These are phyloP conservation scores for Cryptococcus wingfieldii DNA, from an alignment of 1,284 basidiomycete genomes.

Conservation along the genomic window DNA sequence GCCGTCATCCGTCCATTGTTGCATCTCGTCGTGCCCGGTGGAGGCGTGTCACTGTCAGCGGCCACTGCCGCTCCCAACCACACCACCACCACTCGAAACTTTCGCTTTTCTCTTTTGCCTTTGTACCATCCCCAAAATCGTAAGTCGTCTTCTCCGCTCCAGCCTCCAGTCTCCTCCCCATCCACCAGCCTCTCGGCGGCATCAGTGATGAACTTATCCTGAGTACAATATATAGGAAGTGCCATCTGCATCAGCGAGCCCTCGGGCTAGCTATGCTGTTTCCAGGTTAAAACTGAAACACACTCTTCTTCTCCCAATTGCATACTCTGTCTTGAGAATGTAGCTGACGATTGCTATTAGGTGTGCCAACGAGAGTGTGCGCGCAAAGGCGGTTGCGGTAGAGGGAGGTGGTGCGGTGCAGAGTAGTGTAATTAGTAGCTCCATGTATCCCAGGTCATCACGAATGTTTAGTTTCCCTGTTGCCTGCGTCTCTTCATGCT, in stretches of 20 bases:
- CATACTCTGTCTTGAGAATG: not conserved
- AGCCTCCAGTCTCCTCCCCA: not conserved
- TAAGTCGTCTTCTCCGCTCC: not conserved
- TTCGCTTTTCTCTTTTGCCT: not conserved
- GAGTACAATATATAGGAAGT: conserved; percentile 1
- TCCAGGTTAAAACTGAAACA: conserved; percentile 1
- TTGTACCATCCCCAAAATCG: not conserved
- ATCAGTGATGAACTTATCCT: not conserved
- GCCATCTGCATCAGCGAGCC: not conserved
- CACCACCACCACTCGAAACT: not conserved
- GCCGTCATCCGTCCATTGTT: too few species aligned
- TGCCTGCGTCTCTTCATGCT: too few species aligned
- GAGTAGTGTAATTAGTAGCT: not conserved
- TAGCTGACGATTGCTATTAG: not conserved
- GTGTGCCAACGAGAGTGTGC: not conserved
- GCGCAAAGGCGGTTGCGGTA: not conserved
- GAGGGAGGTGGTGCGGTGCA: not conserved
- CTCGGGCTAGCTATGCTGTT: not conserved
- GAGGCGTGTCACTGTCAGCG: too few species aligned
- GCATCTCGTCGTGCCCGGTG: too few species aligned
- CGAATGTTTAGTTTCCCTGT: not conserved
- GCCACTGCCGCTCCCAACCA: too few species aligned
- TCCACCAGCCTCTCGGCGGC: too few species aligned
- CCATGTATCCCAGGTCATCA: not conserved
- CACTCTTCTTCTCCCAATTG: not conserved